Evolutionary conservation across 441 rosid species (phyloP).

Genomic region (Populus trichocarpa): DNA sequence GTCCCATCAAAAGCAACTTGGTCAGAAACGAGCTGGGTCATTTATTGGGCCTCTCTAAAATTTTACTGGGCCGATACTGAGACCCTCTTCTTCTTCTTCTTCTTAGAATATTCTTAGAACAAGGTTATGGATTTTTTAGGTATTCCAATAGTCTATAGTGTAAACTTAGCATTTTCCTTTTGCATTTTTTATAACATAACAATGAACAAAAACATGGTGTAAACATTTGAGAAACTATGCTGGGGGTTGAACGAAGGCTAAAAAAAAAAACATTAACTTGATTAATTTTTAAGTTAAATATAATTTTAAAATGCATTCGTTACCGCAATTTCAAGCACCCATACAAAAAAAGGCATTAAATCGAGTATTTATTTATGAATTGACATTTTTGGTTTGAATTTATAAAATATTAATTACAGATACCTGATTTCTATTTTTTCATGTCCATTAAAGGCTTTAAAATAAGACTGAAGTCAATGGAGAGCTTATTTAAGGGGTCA

Average conservation of each 20-base stretch:
- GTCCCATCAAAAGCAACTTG: not conserved
- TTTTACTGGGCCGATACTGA: not conserved
- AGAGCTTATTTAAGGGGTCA: not conserved
- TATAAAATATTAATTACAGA: too few species aligned
- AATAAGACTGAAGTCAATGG: not conserved
- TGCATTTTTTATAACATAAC: not conserved
- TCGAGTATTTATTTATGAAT: not conserved
- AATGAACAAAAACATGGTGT: not conserved
- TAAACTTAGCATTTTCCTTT: not conserved
- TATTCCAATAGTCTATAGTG: not conserved
- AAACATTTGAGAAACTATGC: not conserved
- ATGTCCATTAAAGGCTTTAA: not conserved
- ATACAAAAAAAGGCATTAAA: too few species aligned
- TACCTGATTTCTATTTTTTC: not conserved
- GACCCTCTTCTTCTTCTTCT: not conserved
- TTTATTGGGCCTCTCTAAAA: not conserved
- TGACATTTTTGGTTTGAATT: not conserved
- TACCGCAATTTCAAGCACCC: not conserved
- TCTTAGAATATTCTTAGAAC: not conserved
- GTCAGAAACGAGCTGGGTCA: not conserved
- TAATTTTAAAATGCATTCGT: too few species aligned
- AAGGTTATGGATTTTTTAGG: not conserved
- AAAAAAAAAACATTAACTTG: too few species aligned
- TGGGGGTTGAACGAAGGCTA: not conserved
- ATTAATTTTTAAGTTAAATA: too few species aligned